These are phyloP conservation scores for Colletotrichum truncatum DNA, from an alignment of 2,329 filamentous ascomycete species.

Conservation along the genomic window DNA sequence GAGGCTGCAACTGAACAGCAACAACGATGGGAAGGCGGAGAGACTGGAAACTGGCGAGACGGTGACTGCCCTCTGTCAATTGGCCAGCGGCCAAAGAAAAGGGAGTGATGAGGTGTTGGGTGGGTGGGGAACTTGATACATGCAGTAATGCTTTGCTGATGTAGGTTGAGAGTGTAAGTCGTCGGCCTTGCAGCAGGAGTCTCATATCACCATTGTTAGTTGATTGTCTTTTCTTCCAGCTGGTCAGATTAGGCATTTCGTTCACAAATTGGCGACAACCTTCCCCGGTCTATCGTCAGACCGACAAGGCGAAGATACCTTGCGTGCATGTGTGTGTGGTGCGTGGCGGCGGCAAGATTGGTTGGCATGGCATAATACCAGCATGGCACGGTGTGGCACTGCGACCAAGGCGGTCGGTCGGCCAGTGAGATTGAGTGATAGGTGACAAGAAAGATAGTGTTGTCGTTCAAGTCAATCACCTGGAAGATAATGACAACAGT, in stretches of 20 bases:
- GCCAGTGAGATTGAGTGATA: neutral
- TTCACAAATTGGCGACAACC: neutral
- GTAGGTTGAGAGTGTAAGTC: conserved; percentile 15
- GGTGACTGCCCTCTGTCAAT: neutral
- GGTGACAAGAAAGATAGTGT: neutral
- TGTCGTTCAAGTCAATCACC: neutral
- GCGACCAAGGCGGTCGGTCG: neutral
- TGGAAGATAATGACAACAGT: neutral
- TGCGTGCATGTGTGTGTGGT: no score
- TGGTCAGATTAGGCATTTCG: neutral
- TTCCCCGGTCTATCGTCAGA: neutral
- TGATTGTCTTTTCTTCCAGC: neutral
- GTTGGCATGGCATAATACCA: neutral
- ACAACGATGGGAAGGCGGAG: no score
- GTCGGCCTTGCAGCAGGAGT: conserved; percentile 7
- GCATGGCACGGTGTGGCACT: neutral
- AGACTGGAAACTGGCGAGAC: conserved; percentile 16
- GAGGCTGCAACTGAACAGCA: conserved; percentile 7
- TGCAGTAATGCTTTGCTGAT: conserved; percentile 21
- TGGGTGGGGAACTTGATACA: neutral
- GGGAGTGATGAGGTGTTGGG: conserved; percentile 4
- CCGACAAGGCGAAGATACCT: no score
- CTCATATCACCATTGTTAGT: neutral
- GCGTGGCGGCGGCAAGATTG: neutral
- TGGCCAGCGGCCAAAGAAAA: conserved; percentile 6